These are phyloP conservation scores for Aphanomyces stellatus DNA, from an alignment of 352 stramenopile genomes.

Conservation along the genomic window DNA sequence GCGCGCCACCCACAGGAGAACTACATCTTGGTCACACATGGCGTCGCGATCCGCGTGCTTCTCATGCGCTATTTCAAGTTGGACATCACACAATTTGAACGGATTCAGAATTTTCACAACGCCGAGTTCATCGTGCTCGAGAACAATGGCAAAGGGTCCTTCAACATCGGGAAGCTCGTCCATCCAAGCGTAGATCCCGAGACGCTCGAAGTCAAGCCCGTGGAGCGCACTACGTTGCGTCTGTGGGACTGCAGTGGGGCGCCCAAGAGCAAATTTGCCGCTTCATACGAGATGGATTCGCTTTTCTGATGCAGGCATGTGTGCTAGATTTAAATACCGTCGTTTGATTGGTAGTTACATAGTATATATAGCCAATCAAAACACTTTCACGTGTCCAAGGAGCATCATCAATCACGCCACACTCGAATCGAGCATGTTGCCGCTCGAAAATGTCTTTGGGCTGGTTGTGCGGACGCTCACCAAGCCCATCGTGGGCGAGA, in stretches of 20 bases:
- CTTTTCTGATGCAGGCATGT: background rate
- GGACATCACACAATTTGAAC: constrained; percentile 75
- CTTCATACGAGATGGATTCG: constrained; percentile 6
- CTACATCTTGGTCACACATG: constrained; percentile 82
- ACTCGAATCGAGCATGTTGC: constrained; percentile 25
- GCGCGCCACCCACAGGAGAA: constrained; percentile 66
- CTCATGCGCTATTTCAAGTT: constrained; percentile 87
- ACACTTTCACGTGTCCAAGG: background rate
- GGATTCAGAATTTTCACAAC: constrained; percentile 80
- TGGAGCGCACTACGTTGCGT: background rate
- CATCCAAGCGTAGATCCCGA: background rate
- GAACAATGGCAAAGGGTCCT: constrained; percentile 47
- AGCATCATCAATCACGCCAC: background rate
- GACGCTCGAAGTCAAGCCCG: background rate
- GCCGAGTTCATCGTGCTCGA: constrained; percentile 77
- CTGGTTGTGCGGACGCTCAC: constrained; percentile 70
- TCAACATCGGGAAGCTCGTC: constrained; percentile 56
- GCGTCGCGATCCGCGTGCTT: constrained; percentile 80
- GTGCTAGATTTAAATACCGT: background rate
- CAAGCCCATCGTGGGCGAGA: constrained; percentile 81
- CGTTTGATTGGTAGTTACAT: constrained; percentile 2
- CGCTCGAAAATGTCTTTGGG: constrained; percentile 75
- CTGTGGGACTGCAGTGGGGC: background rate
- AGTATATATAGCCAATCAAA: background rate
- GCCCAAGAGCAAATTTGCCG: background rate